phyloP scores from a whole-genome alignment of 1,139 yeast genomes.

The Kurtzmaniella quercitrusa region DNA sequence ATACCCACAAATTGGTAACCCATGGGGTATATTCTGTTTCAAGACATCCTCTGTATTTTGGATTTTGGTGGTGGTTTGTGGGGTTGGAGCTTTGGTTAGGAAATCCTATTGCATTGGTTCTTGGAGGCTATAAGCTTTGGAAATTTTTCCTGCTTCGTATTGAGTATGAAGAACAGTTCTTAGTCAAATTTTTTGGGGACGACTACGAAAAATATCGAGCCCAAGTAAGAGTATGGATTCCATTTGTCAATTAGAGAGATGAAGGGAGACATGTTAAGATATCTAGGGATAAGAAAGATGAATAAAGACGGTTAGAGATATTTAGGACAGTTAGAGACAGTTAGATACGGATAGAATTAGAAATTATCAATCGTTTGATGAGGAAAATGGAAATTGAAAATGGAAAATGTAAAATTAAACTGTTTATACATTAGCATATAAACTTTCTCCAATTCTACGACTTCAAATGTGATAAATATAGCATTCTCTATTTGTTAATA shows the following conservation, averaged over 20 bases:
- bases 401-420: too few relatives aligned
- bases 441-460: too few relatives aligned
- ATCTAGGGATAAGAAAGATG: background rate
- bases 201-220: constrained; percentile 53
- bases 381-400: too few relatives aligned
- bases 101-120: constrained; percentile 35
- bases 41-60: constrained; percentile 90
- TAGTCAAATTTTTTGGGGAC: constrained; percentile 65
- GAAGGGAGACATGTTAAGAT: too few relatives aligned
- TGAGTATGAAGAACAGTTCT: constrained; percentile 59
- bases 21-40: constrained; percentile 61
- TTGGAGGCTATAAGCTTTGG: constrained; percentile 45
- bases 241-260: constrained; percentile 50
- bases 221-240: constrained; percentile 57
- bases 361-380: too few relatives aligned
- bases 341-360: too few relatives aligned
- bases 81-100: constrained; percentile 73
- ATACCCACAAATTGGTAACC: constrained; percentile 64
- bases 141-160: constrained; percentile 68
- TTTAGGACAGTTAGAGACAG: too few relatives aligned
- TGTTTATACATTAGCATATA: too few relatives aligned
- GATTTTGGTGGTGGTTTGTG: constrained; percentile 90
- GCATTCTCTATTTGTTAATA: background rate
- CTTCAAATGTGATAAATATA: background rate
- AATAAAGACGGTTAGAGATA: too few relatives aligned